phyloP scores from a whole-genome alignment of 768 basidiomycete genomes.

The Holtermanniella nyarrowii region DNA sequence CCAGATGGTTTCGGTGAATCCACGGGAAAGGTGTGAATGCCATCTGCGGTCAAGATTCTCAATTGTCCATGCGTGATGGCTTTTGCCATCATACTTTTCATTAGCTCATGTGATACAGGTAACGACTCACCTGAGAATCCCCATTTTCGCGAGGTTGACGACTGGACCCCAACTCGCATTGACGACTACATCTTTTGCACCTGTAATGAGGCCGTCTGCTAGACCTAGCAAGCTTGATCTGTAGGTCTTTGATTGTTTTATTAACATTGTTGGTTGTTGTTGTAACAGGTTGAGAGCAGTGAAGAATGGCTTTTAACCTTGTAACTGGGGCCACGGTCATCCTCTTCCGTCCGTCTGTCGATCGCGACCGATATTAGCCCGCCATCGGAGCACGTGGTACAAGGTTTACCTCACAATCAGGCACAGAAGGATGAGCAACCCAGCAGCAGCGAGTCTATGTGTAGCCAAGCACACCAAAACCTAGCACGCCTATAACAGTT shows the following conservation, averaged over 20 bases:
- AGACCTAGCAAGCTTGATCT: background rate
- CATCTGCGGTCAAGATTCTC: conserved; percentile 17
- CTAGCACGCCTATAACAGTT: no score
- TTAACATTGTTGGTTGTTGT: background rate
- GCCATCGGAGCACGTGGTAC: no score
- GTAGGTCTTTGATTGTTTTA: background rate
- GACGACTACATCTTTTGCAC: background rate
- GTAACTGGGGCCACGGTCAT: no score
- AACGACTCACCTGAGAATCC: conserved; percentile 14
- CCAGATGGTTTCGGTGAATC: background rate
- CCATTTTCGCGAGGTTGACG: conserved; percentile 10
- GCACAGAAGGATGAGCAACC: no score
- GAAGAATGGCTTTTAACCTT: no score
- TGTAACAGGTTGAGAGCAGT: no score
- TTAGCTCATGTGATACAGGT: no score
- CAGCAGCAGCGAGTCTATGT: no score
- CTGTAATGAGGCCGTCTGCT: background rate
- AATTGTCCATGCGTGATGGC: conserved; percentile 23
- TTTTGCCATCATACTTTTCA: conserved; percentile 14
- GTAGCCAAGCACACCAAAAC: no score
- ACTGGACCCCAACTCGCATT: conserved; percentile 7
- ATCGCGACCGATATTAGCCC: no score
- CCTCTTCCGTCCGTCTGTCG: no score
- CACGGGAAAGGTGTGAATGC: conserved; percentile 17
- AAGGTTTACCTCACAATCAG: no score